Evolutionary conservation across 2,329 filamentous ascomycete genomes (phyloP).

Genomic region (Colletotrichum agaves): DNA sequence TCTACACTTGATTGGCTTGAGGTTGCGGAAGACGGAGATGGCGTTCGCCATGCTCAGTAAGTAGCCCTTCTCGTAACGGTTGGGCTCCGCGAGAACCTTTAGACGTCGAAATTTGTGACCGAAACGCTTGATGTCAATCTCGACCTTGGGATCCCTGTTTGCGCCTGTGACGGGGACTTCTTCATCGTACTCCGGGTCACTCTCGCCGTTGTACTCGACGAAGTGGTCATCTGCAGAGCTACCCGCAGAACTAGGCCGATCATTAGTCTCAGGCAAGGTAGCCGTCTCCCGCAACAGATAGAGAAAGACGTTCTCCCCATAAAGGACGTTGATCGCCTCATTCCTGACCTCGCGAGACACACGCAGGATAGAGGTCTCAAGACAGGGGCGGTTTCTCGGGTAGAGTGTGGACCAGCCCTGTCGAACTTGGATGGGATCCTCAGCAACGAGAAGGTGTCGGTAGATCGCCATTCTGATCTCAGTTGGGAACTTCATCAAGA

Average conservation of each 20-base stretch:
- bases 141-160: constrained; percentile 40
- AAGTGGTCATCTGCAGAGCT: not conserved
- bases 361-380: constrained; percentile 49
- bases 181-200: constrained; percentile 18
- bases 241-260: not conserved
- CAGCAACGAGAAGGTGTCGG: constrained; percentile 45
- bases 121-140: constrained; percentile 51
- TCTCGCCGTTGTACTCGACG: constrained; percentile 17
- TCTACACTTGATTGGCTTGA: constrained; percentile 37
- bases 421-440: constrained; percentile 47
- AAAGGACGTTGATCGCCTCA: constrained; percentile 56
- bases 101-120: constrained; percentile 54
- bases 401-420: constrained; percentile 49
- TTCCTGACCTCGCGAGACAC: constrained; percentile 47
- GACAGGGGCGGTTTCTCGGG: constrained; percentile 36
- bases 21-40: constrained; percentile 48
- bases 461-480: constrained; percentile 48
- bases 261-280: constrained; percentile 25
- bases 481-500: constrained; percentile 40
- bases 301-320: constrained; percentile 58
- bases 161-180: constrained; percentile 13
- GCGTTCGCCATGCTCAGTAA: constrained; percentile 47
- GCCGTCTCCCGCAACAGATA: constrained; percentile 56
- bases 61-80: constrained; percentile 46
- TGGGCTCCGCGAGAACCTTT: constrained; percentile 55